Evolutionary conservation across 2,329 filamentous ascomycete genomes (phyloP).

Genomic region (Sarocladiaceae sp.): DNA sequence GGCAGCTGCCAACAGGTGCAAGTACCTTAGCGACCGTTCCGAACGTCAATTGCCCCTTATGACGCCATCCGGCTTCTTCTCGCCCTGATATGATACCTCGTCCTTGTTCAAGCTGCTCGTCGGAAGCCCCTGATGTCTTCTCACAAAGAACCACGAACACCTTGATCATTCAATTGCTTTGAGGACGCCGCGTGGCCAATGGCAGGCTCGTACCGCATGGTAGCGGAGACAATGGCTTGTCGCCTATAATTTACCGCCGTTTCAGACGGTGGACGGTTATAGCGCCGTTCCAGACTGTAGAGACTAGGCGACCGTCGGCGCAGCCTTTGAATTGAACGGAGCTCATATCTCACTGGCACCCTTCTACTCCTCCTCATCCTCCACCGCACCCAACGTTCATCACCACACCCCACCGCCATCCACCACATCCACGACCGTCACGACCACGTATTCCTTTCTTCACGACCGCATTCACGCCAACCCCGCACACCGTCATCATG

Average conservation of each 20-base stretch:
- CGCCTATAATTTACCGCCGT: neutral
- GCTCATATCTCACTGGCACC: slow-evolving; percentile 10
- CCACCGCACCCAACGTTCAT: slow-evolving; percentile 11
- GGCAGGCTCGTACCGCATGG: neutral
- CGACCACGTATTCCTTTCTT: slow-evolving; percentile 9
- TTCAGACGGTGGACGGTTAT: neutral
- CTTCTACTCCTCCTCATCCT: slow-evolving; percentile 17
- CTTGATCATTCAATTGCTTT: too few relatives aligned
- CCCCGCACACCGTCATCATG: slow-evolving; percentile 57
- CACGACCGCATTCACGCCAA: slow-evolving; percentile 1
- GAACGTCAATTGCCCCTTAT: too few relatives aligned
- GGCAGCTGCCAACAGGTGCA: too few relatives aligned
- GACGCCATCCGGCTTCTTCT: too few relatives aligned
- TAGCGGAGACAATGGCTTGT: neutral
- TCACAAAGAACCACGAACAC: too few relatives aligned
- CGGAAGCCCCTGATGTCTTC: too few relatives aligned
- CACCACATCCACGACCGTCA: slow-evolving; percentile 8
- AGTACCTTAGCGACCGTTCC: too few relatives aligned
- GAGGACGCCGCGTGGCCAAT: too few relatives aligned
- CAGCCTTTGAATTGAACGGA: neutral
- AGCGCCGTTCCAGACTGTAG: neutral
- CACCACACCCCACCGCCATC: slow-evolving; percentile 5
- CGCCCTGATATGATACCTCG: too few relatives aligned
- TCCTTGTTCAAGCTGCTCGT: too few relatives aligned
- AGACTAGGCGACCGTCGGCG: neutral